These are phyloP conservation scores for Rubus parviflorus DNA, from an alignment of 306 rosid species.

Conservation along the genomic window DNA sequence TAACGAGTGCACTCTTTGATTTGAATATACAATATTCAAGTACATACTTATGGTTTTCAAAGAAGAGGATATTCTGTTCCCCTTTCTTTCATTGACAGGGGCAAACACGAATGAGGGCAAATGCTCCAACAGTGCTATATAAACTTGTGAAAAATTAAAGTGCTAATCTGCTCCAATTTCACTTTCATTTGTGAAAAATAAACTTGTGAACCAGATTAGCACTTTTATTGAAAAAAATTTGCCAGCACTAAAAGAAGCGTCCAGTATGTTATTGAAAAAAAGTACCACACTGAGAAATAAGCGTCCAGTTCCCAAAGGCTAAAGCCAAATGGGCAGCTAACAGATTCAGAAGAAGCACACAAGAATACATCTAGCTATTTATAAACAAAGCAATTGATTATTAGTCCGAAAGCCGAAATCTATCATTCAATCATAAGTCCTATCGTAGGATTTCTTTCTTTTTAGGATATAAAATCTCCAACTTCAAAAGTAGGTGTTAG, in stretches of 20 bases:
- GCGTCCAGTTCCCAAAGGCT: not conserved
- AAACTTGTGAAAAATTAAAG: too few species aligned
- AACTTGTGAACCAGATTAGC: not conserved
- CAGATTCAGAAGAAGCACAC: not conserved
- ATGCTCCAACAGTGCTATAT: not conserved
- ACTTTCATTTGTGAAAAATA: not conserved
- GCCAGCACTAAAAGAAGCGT: not conserved
- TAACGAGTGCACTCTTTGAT: not conserved
- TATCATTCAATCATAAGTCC: not conserved
- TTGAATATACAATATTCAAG: not conserved
- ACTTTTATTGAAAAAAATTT: too few species aligned
- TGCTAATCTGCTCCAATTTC: not conserved
- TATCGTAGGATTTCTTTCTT: too few species aligned
- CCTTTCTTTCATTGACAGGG: not conserved
- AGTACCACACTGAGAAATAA: not conserved
- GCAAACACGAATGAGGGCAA: not conserved
- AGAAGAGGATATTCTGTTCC: not conserved
- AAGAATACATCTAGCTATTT: not conserved
- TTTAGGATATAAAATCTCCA: not conserved
- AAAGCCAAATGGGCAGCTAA: not conserved
- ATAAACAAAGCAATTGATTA: not conserved
- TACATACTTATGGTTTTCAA: not conserved
- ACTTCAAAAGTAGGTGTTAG: not conserved
- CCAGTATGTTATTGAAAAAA: not conserved
- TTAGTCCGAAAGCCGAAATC: not conserved